Base-by-base conservation (phyloP, 108 stramenopile species). In the Fistulifera pelliculosa region DNA sequence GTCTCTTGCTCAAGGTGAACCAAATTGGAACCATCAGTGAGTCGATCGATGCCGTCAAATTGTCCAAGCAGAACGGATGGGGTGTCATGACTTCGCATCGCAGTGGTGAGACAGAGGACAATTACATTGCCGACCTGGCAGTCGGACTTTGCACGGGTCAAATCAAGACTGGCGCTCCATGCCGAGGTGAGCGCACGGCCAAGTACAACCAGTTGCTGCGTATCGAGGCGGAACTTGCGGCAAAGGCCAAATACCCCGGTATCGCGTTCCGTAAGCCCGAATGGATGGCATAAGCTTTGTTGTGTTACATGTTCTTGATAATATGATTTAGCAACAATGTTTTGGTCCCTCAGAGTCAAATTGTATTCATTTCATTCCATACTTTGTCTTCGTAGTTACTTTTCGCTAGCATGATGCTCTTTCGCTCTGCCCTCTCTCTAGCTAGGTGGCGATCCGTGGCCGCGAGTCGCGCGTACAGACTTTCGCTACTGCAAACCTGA, bases 161-260 rank as follows among this genome's bases (percentile, higher is more conserved):
- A 85, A 99, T 99, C 90, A 99, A 99, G 94, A 98, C 99, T 23
- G 99, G 99, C 50, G 99, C 99, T 41, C 99, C 99, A 22, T 98
- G 97, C 88, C 93, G 99, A 73, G 94, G 94, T 31, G 99, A 99
- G 66, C 89, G 99, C 58, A 83, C 82, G 51, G 89, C 96, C 73
- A 97, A 97, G 80, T 97, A 97, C 90, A 97, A 97, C 73, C 96
- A 98, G 52, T 74, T 91, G 65, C 72, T 91, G 48, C 83, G 85
- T 42, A 87, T 91, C 57, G 89, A 87, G 53, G 89, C 65, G 14
- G 68, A 87, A 55, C 73, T 91, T 42, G 87, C 74, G 16, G 77
- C 56, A 28, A 47, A 58, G 24, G 81, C 81, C 47, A 56, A 74
- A 48, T 93, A 74, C 84, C 85, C 92, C 23, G 92, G 92, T 47